A percentile compares a stretch with the other conserved stretches of the same genome.
These are phyloP conservation scores for Metschnikowia kofuensis DNA, from an alignment of 805 yeast genomes.

Conservation along the genomic window DNA sequence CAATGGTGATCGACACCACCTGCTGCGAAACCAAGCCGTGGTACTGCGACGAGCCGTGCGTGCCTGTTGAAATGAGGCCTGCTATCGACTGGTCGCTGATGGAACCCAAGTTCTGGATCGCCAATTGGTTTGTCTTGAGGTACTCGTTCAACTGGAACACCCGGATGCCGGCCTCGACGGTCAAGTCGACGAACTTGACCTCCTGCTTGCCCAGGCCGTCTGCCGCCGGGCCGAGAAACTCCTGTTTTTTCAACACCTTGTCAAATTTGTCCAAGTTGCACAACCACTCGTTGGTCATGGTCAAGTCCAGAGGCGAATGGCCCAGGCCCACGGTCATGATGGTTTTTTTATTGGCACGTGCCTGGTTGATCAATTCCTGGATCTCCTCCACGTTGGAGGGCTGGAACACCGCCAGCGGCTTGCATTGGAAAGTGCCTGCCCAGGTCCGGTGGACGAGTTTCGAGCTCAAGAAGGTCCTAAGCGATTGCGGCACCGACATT, in stretches of 20 bases:
- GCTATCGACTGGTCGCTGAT: constrained; percentile 92
- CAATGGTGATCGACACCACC: constrained; percentile 70
- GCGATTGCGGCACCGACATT: constrained; percentile 33
- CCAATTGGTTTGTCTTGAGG: constrained; percentile 62
- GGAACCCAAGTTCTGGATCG: constrained; percentile 89
- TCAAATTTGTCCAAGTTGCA: constrained; percentile 78
- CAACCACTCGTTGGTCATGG: constrained; percentile 86
- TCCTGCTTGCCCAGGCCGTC: constrained; percentile 22
- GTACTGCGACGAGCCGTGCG: constrained; percentile 92
- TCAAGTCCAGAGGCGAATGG: constrained; percentile 90
- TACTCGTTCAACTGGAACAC: constrained; percentile 68
- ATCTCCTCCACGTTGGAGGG: constrained; percentile 73
- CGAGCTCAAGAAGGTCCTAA: constrained; percentile 37
- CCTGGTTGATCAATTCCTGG: constrained; percentile 60
- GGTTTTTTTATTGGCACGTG: constrained; percentile 57
- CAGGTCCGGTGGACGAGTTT: constrained; percentile 62
- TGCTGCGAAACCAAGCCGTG: constrained; percentile 91
- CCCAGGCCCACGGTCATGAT: constrained; percentile 88
- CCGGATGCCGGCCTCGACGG: constrained; percentile 92
- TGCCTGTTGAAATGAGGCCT: constrained; percentile 95
- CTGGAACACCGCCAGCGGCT: constrained; percentile 76
- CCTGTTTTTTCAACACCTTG: constrained; percentile 46
- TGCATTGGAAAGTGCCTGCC: constrained; percentile 86
- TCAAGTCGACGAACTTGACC: constrained; percentile 76
- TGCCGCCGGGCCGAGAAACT: constrained; percentile 40